These are phyloP conservation scores for Mariannaea elegans DNA, from an alignment of 2,329 filamentous ascomycete species.

Conservation along the genomic window DNA sequence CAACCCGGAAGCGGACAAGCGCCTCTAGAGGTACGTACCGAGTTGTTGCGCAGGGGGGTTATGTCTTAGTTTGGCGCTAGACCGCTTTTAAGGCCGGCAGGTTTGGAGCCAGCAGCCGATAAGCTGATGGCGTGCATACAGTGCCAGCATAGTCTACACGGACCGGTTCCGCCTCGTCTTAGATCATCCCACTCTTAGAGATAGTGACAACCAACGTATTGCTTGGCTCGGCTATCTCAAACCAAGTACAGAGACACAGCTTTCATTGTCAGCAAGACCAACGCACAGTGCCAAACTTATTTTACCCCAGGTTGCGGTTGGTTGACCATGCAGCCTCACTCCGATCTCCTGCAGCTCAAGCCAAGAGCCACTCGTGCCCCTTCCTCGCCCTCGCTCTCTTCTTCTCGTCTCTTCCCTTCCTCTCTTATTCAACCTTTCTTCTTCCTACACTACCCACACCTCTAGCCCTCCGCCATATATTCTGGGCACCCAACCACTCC, in stretches of 20 bases:
- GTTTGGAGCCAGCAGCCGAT: conserved; percentile 37
- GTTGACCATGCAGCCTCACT: conserved; percentile 36
- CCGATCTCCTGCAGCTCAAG: conserved; percentile 38
- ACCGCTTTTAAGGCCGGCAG: conserved; percentile 35
- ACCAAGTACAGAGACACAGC: conserved; percentile 30
- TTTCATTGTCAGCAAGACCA: conserved; percentile 29
- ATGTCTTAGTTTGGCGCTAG: conserved; percentile 32
- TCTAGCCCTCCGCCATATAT: conserved; percentile 15
- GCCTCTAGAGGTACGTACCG: conserved; percentile 14
- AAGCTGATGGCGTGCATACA: conserved; percentile 42
- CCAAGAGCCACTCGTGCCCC: conserved; percentile 42
- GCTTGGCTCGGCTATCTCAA: conserved; percentile 20
- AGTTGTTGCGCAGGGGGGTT: conserved; percentile 11
- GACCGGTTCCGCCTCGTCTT: not conserved
- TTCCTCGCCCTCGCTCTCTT: conserved; percentile 36
- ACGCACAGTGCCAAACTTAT: conserved; percentile 36
- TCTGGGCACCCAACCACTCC: conserved; percentile 10
- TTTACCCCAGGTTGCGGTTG: conserved; percentile 34
- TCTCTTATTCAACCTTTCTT: conserved; percentile 38
- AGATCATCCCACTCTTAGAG: not conserved
- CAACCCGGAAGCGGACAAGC: conserved; percentile 33
- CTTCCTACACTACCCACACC: conserved; percentile 29
- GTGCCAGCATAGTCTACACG: conserved; percentile 26
- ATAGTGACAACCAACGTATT: not conserved
- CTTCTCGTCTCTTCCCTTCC: conserved; percentile 36